Percentiles rank a stretch among this genome's conserved stretches.
Conservation (phyloP, 2,329 filamentous ascomycete genomes). For the Talaromyces sp. region DNA sequence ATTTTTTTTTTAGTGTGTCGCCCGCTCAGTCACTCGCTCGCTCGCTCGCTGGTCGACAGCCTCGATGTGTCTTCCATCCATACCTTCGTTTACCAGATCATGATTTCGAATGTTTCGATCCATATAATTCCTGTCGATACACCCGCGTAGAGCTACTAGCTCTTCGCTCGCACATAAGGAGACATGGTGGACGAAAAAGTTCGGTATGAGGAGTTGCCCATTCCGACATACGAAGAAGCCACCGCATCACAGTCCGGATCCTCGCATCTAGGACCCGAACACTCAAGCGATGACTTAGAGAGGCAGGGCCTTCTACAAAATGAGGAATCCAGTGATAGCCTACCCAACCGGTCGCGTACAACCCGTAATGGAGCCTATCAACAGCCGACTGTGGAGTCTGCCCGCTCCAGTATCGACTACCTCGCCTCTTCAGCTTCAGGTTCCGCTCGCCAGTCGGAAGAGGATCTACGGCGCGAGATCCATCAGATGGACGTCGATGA, state of each 20-base stretch:
- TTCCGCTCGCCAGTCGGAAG: conserved; percentile 54
- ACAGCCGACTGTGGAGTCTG: conserved; percentile 78
- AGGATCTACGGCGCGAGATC: conserved; percentile 73
- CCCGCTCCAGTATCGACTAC: conserved; percentile 60
- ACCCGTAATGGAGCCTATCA: conserved; percentile 59
- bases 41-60: conserved; percentile 8
- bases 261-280: conserved; percentile 52
- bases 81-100: conserved; percentile 37
- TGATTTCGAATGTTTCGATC: conserved; percentile 34
- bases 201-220: conserved; percentile 63
- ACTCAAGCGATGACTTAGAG: conserved; percentile 68
- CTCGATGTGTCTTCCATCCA: conserved; percentile 28
- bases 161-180: conserved; percentile 28
- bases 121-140: conserved; percentile 27
- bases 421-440: conserved; percentile 54
- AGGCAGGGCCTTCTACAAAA: conserved; percentile 69
- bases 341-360: conserved; percentile 34
- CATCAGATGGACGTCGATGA: conserved; percentile 87
- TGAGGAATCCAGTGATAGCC: conserved; percentile 37
- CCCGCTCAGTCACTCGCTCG: background rate
- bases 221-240: conserved; percentile 82
- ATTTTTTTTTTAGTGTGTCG: background rate
- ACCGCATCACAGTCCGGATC: conserved; percentile 57
- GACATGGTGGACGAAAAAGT: conserved; percentile 53
- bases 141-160: conserved; percentile 24